phyloP scores from a whole-genome alignment of 352 stramenopile species.

The Globisporangium abappressorium region DNA sequence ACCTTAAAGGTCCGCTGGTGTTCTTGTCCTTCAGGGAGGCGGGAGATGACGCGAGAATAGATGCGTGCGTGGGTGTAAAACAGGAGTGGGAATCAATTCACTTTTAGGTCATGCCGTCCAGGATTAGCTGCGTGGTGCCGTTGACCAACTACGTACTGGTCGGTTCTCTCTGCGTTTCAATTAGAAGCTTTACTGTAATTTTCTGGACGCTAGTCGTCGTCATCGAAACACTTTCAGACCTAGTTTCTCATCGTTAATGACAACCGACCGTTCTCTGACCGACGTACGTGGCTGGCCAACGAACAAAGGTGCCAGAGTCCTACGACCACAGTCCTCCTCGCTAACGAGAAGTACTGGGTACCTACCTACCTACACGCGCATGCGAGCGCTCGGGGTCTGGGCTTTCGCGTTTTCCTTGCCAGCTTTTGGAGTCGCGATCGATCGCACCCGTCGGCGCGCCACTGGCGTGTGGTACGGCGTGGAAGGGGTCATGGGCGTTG shows the following conservation, averaged over 20 bases:
- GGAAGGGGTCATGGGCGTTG: slow-evolving; percentile 29
- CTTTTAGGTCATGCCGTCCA: background rate
- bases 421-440: slow-evolving; percentile 9
- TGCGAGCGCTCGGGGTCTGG: slow-evolving; percentile 13
- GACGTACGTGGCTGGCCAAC: background rate
- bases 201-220: no score
- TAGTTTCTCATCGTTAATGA: no score
- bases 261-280: background rate
- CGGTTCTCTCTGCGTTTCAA: background rate
- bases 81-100: background rate
- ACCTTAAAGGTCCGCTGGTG: background rate
- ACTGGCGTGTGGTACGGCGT: slow-evolving; percentile 32
- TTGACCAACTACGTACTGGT: background rate
- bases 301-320: background rate
- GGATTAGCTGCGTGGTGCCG: background rate
- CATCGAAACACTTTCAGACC: no score
- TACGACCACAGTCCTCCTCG: background rate
- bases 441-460: slow-evolving; percentile 30
- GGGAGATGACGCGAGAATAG: background rate
- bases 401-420: background rate
- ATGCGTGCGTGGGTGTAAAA: background rate
- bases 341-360: background rate
- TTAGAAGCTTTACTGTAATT: no score
- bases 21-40: background rate
- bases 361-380: slow-evolving; percentile 1